Conservation (phyloP, 177 flowering plant genomes). For the Vitis hybrid region DNA sequence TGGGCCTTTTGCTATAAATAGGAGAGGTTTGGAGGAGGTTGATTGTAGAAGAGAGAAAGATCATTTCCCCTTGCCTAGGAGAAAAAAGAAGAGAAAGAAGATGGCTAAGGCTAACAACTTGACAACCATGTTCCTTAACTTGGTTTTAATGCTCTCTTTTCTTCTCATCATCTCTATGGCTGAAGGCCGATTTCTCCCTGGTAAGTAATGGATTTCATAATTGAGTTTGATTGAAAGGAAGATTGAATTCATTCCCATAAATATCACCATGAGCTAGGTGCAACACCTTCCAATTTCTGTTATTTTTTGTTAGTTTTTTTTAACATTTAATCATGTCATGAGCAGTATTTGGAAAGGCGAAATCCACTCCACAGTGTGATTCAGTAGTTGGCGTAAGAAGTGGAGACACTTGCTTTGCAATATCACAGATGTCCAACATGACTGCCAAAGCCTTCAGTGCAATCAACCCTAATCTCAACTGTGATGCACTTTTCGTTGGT, state of each 20-base stretch:
- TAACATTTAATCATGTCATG: background rate
- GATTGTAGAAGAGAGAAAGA: too few relatives aligned
- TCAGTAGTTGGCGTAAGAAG: constrained; percentile 20
- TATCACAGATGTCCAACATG: constrained; percentile 20
- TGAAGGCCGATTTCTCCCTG: too few relatives aligned
- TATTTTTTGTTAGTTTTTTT: too few relatives aligned
- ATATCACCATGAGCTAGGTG: too few relatives aligned
- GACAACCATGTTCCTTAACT: constrained; percentile 6
- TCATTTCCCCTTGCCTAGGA: background rate
- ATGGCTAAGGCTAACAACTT: constrained; percentile 23
- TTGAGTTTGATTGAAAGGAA: too few relatives aligned
- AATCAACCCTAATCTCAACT: constrained; percentile 31
- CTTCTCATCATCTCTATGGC: constrained; percentile 10
- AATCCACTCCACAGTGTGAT: constrained; percentile 1
- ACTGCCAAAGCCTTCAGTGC: constrained; percentile 15
- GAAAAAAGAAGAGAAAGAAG: background rate
- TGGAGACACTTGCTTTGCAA: constrained; percentile 38
- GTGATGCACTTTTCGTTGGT: constrained; percentile 30
- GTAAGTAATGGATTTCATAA: too few relatives aligned
- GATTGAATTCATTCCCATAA: too few relatives aligned
- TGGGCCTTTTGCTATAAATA: constrained; percentile 1
- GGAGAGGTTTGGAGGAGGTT: too few relatives aligned
- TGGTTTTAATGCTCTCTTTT: constrained; percentile 27
- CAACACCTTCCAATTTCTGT: too few relatives aligned
- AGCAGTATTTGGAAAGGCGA: background rate